A percentile compares a stretch with the other conserved stretches of the same genome.
Evolutionary conservation across 441 rosid species (phyloP).

Genomic region (Pelargonium myrrhifolium): DNA sequence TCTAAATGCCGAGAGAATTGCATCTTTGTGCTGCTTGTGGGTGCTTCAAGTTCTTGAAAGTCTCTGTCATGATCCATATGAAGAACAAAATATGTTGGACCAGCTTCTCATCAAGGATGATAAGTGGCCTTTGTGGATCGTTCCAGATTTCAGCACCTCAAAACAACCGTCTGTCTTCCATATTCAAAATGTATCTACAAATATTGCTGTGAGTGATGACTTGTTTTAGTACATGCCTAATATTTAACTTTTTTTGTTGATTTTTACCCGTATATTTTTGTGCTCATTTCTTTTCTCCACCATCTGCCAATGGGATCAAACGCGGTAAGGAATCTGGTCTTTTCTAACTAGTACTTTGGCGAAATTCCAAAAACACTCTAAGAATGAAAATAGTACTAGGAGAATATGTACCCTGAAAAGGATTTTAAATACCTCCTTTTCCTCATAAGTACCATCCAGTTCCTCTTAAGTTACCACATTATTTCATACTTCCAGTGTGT

Average conservation of each 20-base stretch:
- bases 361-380: not conserved
- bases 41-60: conserved; percentile 50
- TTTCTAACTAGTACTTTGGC: not conserved
- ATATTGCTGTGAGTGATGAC: conserved; percentile 34
- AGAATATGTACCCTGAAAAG: not conserved
- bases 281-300: not conserved
- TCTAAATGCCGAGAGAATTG: conserved; percentile 33
- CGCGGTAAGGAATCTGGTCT: not conserved
- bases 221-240: conserved; percentile 3
- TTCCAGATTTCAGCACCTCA: conserved; percentile 34
- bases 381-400: not conserved
- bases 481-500: not conserved
- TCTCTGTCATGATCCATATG: conserved; percentile 45
- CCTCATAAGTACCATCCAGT: too few relatives aligned
- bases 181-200: conserved; percentile 19
- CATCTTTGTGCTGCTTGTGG: conserved; percentile 61
- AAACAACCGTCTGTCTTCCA: conserved; percentile 19
- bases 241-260: not conserved
- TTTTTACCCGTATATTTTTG: not conserved
- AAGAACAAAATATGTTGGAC: conserved; percentile 58
- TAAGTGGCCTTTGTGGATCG: conserved; percentile 74
- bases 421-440: not conserved
- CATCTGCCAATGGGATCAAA: not conserved
- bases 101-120: conserved; percentile 57
- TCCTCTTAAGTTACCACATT: too few relatives aligned